A percentile compares a stretch with the other conserved stretches of the same genome.
Evolutionary conservation across 2,329 filamentous ascomycete species (phyloP).

Genomic region (Eurotiales sp.): DNA sequence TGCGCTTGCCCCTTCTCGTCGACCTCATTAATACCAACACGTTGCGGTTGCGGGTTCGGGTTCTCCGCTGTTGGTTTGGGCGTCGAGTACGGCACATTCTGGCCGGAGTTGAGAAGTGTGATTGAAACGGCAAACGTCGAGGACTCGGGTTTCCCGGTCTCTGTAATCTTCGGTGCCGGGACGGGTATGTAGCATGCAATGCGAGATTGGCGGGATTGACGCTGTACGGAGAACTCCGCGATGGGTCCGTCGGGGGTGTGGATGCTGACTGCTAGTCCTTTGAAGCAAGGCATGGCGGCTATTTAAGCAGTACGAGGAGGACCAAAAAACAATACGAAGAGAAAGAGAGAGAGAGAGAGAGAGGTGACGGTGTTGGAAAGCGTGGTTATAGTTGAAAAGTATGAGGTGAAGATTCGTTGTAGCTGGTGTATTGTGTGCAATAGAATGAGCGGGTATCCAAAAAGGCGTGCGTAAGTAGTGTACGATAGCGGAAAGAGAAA

Average conservation of each 20-base stretch:
- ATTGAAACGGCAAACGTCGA: slow-evolving; percentile 98
- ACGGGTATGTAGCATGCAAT: slow-evolving; percentile 98
- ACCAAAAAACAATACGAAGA: no score
- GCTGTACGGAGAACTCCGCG: slow-evolving; percentile 90
- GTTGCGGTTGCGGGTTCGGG: slow-evolving; percentile 75
- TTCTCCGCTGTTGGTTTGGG: slow-evolving; percentile 74
- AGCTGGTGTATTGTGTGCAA: no score
- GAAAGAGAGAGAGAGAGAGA: neutral
- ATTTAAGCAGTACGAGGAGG: no score
- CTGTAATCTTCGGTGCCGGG: slow-evolving; percentile 74
- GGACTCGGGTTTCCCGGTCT: slow-evolving; percentile 76
- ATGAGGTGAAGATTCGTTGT: no score
- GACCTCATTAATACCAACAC: slow-evolving; percentile 64
- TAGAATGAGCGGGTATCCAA: no score
- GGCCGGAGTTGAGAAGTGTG: slow-evolving; percentile 81
- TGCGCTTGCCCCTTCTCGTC: slow-evolving; percentile 51
- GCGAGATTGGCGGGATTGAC: slow-evolving; percentile 82
- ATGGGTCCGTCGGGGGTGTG: slow-evolving; percentile 78
- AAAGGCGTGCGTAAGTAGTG: no score
- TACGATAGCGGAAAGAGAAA: no score
- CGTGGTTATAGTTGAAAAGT: no score
- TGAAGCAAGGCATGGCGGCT: slow-evolving; percentile 85
- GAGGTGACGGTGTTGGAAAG: no score
- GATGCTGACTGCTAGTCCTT: slow-evolving; percentile 97
- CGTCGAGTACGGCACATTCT: slow-evolving; percentile 87